phyloP scores from a whole-genome alignment of 371 early-diverging fungal genomes.

The Mortierella sp. region DNA sequence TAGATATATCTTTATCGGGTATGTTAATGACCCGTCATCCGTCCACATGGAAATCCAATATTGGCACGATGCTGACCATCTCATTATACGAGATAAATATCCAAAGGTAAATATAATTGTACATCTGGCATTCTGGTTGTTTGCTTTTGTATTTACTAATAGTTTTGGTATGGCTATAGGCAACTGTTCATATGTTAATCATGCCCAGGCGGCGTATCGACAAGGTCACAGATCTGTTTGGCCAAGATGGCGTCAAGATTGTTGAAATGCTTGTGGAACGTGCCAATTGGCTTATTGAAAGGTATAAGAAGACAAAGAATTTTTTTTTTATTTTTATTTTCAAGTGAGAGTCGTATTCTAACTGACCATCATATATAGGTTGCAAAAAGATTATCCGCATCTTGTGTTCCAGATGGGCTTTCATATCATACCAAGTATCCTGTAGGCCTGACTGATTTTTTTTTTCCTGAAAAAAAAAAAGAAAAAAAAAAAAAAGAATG shows the following conservation, averaged over 20 bases:
- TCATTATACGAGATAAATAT: conserved; percentile 63
- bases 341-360: too few relatives aligned
- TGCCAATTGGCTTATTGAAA: conserved; percentile 27
- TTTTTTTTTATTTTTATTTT: too few relatives aligned
- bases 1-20: conserved; percentile 29
- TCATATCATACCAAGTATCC: conserved; percentile 71
- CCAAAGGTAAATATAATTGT: conserved; percentile 65
- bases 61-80: conserved; percentile 49
- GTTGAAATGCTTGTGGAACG: conserved; percentile 31
- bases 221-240: conserved; percentile 47
- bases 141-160: too few relatives aligned
- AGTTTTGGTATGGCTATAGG: too few relatives aligned
- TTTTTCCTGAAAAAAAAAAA: neutral
- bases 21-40: conserved; percentile 56
- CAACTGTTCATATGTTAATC: conserved; percentile 61
- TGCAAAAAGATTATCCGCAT: conserved; percentile 25
- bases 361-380: neutral
- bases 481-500: too few relatives aligned
- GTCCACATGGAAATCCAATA: conserved; percentile 43
- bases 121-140: too few relatives aligned
- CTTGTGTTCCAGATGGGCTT: conserved; percentile 68
- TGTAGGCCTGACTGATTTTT: too few relatives aligned
- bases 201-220: conserved; percentile 60
- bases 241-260: conserved; percentile 23
- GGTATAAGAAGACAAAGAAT: too few relatives aligned